Conservation (phyloP, 345 rosid genomes). For the Raphanus raphanistrum region DNA sequence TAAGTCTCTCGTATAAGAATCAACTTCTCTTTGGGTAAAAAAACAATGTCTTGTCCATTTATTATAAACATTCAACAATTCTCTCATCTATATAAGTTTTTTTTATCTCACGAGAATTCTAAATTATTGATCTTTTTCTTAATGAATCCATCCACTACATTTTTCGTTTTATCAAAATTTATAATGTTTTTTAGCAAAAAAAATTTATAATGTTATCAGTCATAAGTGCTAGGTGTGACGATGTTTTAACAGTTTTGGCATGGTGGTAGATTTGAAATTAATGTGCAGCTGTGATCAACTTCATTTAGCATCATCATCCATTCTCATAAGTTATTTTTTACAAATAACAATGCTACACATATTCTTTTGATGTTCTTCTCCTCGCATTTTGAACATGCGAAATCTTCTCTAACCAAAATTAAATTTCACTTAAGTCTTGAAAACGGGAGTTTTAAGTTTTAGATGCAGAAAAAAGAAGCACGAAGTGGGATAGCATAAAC, state of each 20-base stretch:
- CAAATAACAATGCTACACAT: not conserved
- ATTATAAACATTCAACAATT: too few species aligned
- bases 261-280: not conserved
- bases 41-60: not conserved
- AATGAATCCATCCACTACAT: not conserved
- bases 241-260: not conserved
- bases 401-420: not conserved
- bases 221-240: not conserved
- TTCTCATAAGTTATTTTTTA: not conserved
- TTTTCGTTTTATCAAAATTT: not conserved
- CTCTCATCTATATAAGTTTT: not conserved
- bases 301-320: not conserved
- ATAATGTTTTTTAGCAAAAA: not conserved
- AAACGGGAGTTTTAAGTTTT: not conserved
- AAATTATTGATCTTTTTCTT: not conserved
- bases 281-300: not conserved
- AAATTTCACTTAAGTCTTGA: not conserved
- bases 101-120: not conserved
- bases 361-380: not conserved
- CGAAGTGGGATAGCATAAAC: constrained; percentile 33
- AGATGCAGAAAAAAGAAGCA: not conserved
- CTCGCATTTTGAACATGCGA: not conserved
- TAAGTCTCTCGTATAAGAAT: not conserved
- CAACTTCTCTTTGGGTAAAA: not conserved
- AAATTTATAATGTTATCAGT: not conserved